phyloP scores from a whole-genome alignment of 148 eudicot species.

The Dianthus caryophyllus region DNA sequence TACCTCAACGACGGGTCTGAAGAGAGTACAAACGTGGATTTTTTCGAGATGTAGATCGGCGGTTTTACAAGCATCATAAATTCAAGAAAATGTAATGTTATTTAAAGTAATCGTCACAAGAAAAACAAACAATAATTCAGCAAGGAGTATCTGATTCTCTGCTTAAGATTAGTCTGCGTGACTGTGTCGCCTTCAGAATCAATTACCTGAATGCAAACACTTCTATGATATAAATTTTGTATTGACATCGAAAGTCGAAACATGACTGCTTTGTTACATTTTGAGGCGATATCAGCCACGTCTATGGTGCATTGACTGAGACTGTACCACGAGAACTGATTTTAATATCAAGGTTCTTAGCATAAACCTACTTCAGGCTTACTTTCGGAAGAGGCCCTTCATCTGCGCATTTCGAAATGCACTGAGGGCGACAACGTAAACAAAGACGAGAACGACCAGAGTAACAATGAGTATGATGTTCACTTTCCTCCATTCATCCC shows the following conservation, averaged over 20 bases:
- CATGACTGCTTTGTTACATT: too few relatives aligned
- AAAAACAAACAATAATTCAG: conserved; percentile 1
- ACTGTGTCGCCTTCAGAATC: not conserved
- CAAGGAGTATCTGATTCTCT: conserved; percentile 18
- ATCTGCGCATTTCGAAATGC: conserved; percentile 85
- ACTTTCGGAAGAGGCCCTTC: too few relatives aligned
- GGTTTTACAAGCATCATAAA: not conserved
- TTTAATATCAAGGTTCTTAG: not conserved
- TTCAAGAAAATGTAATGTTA: not conserved
- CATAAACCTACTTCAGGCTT: too few relatives aligned
- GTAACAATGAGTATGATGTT: conserved; percentile 68
- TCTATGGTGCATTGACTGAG: too few relatives aligned
- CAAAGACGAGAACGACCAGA: conserved; percentile 68
- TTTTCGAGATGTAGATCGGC: too few relatives aligned
- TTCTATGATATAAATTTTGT: not conserved
- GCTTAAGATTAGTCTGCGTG: not conserved
- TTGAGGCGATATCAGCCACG: too few relatives aligned
- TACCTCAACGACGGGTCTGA: too few relatives aligned
- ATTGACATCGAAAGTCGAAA: too few relatives aligned
- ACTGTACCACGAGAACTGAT: too few relatives aligned
- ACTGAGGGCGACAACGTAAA: conserved; percentile 76
- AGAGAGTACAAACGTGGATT: too few relatives aligned
- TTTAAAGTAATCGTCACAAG: not conserved
- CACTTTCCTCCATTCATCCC: conserved; percentile 83
- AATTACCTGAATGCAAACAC: not conserved